These are phyloP conservation scores for Edaphochlamys debaryana DNA, from an alignment of 139 green algal species.

Conservation along the genomic window DNA sequence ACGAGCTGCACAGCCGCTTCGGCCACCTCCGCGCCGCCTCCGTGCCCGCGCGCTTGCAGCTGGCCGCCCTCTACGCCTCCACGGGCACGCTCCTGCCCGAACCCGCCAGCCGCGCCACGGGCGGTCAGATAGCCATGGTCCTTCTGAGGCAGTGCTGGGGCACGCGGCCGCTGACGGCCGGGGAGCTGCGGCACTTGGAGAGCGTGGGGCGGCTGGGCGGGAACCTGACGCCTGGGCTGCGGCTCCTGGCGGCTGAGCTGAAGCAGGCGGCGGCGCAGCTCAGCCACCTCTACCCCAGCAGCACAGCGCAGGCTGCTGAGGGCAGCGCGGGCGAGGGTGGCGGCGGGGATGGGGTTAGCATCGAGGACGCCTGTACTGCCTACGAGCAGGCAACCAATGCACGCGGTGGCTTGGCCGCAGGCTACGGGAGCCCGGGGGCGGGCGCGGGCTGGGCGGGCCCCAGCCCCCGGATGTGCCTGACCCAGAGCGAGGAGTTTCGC, in stretches of 20 bases:
- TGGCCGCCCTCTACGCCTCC: conserved; percentile 69
- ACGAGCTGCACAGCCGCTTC: conserved; percentile 54
- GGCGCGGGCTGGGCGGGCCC: too few species aligned
- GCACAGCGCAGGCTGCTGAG: conserved; percentile 3
- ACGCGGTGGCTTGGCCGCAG: too few species aligned
- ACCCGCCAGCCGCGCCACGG: conserved; percentile 43
- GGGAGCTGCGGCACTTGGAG: conserved; percentile 44
- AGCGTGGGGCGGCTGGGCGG: neutral
- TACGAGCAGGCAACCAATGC: too few species aligned
- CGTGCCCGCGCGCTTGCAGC: conserved; percentile 56
- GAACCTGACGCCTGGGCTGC: conserved; percentile 48
- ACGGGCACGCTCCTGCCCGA: conserved; percentile 61
- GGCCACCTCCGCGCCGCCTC: conserved; percentile 45
- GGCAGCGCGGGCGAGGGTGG: too few species aligned
- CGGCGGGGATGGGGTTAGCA: too few species aligned
- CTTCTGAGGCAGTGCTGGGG: conserved; percentile 57
- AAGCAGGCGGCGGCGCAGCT: conserved; percentile 43
- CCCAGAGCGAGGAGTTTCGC: too few species aligned
- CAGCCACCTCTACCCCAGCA: conserved; percentile 3
- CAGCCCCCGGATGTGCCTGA: too few species aligned
- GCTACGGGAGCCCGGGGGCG: too few species aligned
- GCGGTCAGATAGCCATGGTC: conserved; percentile 53
- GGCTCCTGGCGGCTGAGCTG: conserved; percentile 45
- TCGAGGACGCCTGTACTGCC: too few species aligned
- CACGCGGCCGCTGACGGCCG: conserved; percentile 44